phyloP scores from a whole-genome alignment of 192 early-diverging fungal genomes.

The Entomortierella beljakovae region DNA sequence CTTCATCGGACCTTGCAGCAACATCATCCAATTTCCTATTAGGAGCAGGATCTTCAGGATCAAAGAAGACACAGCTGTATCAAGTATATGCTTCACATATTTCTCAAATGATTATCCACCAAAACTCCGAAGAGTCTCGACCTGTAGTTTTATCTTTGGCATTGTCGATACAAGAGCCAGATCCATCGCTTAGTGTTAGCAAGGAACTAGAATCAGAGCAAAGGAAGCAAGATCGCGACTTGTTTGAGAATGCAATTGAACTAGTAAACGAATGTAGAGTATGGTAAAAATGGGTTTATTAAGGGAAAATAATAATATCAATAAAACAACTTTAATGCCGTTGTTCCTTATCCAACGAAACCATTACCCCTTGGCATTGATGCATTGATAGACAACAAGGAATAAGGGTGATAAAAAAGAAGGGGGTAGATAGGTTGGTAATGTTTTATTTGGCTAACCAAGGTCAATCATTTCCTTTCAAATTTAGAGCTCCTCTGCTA shows the following conservation, averaged over 20 bases:
- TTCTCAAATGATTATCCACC: constrained; percentile 58
- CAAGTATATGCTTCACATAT: constrained; percentile 65
- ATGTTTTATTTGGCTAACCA: too few relatives aligned
- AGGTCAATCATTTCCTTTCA: too few relatives aligned
- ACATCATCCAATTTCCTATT: constrained; percentile 55
- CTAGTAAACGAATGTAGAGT: constrained; percentile 58
- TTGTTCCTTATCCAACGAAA: too few relatives aligned
- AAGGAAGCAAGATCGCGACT: constrained; percentile 34
- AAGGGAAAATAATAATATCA: too few relatives aligned
- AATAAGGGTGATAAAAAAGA: too few relatives aligned
- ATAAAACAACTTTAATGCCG: too few relatives aligned
- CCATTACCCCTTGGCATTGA: too few relatives aligned
- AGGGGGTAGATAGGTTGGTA: too few relatives aligned
- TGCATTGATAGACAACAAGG: too few relatives aligned
- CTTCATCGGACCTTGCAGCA: constrained; percentile 22
- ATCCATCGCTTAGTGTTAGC: background rate
- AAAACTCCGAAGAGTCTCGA: constrained; percentile 61
- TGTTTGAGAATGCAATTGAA: constrained; percentile 56
- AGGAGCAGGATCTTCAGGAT: constrained; percentile 46
- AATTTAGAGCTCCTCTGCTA: too few relatives aligned
- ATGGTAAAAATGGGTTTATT: constrained; percentile 23
- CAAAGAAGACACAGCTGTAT: constrained; percentile 57
- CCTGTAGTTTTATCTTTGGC: constrained; percentile 62
- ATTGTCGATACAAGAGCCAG: constrained; percentile 43
- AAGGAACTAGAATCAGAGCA: constrained; percentile 25